Base-by-base conservation (phyloP, 2,329 filamentous ascomycete genomes). In the Fragosphaeria purpurea region DNA sequence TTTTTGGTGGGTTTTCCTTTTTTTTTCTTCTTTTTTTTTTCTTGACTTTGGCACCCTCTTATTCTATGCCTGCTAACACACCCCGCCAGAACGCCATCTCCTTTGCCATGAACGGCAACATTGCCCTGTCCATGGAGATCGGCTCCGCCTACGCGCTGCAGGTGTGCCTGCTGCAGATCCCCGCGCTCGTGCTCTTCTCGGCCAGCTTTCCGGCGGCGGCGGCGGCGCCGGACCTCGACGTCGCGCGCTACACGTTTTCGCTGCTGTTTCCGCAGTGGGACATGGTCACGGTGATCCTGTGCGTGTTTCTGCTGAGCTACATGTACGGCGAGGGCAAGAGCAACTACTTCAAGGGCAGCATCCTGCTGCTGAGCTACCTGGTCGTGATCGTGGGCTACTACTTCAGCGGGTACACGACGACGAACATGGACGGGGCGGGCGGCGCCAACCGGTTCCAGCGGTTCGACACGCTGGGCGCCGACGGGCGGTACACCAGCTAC, bases 81-180 rank as follows among this genome's bases (percentile, higher is more conserved):
- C n/a, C 2, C n/a, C 4, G 0, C 33, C 40, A 89, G 83, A 98
- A 98, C 67, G 93, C 91, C 64, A 98, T 98, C 53, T 96, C 90
- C 0, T 98, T 98, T 65, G 93, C 93, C 49, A 98, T 98, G 91
- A 97, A 98, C 63, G 93, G 93, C 53, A 98, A 98, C 66, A 97
- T 98, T 66, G 93, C 93, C 0, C 73, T 98, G 13, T 96, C 89
- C 39, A 98, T 98, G 93, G 93, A 98, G 64, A 98, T 98, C 59
- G 93, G 93, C 58, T 96, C 90, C 1, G 91, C 91, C 2, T 98
- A 98, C 63, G 93, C 93, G 2, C 74, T 98, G 42, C 93, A 98
- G 67, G 93, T 98, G 46, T 96, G 91, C 63, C 76, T 98, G 33
- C 76, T 98, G 22, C 93, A 98, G 64, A 90, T 97, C 22, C 93